A percentile compares a stretch with the other conserved stretches of the same genome.
Evolutionary conservation across 768 basidiomycete species (phyloP).

Genomic region (Pleurotus cornucopiae): DNA sequence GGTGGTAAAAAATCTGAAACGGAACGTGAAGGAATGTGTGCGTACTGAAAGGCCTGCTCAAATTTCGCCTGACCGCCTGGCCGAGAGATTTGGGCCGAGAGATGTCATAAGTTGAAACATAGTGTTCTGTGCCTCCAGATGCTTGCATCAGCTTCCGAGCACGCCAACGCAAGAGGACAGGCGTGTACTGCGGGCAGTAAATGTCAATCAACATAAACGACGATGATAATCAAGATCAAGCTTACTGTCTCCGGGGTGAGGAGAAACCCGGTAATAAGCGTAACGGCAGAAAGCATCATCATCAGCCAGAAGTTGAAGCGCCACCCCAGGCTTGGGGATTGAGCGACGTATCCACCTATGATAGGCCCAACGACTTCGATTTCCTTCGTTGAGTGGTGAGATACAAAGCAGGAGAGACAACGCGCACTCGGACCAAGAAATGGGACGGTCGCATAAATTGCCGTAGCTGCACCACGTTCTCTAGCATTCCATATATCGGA

Average conservation of each 20-base stretch:
- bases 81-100: constrained; percentile 35
- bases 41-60: constrained; percentile 54
- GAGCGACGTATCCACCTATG: constrained; percentile 59
- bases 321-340: constrained; percentile 48
- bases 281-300: constrained; percentile 46
- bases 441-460: constrained; percentile 54
- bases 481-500: constrained; percentile 55
- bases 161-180: constrained; percentile 53
- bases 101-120: constrained; percentile 47
- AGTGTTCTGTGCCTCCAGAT: constrained; percentile 36
- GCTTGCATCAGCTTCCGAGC: constrained; percentile 38
- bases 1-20: constrained; percentile 2
- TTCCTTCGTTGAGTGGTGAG: neutral
- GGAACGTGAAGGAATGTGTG: constrained; percentile 3
- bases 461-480: constrained; percentile 57
- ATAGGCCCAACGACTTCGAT: constrained; percentile 58
- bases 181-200: constrained; percentile 43
- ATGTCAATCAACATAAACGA: neutral
- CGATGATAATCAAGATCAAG: neutral
- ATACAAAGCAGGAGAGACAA: neutral
- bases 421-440: constrained; percentile 51
- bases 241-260: constrained; percentile 55
- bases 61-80: constrained; percentile 41
- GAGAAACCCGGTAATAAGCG: constrained; percentile 41
- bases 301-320: constrained; percentile 65